Percentiles rank a stretch among this genome's conserved stretches.
phyloP scores from a whole-genome alignment of 768 basidiomycete species.

The Tulasnella sp. region DNA sequence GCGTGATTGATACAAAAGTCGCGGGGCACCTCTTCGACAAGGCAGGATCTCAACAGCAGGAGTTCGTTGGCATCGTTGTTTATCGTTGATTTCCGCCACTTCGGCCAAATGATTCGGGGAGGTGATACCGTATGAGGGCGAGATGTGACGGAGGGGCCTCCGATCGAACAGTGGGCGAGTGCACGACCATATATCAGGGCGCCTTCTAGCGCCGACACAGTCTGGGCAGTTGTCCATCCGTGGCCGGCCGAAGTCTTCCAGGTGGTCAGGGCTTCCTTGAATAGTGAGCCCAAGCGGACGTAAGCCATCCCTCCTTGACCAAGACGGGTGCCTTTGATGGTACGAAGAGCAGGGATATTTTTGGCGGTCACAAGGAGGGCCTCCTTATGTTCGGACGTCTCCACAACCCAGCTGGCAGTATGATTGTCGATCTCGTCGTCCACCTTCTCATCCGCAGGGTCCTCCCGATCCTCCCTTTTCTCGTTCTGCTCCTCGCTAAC shows the following conservation, averaged over 20 bases:
- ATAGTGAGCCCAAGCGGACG: not conserved
- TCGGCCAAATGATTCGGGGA: not conserved
- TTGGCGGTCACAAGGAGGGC: not conserved
- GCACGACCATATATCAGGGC: conserved; percentile 1
- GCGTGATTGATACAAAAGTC: not conserved
- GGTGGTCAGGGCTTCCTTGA: not conserved
- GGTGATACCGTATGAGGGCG: not conserved
- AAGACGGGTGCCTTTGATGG: not conserved
- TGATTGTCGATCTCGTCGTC: conserved; percentile 3
- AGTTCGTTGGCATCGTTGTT: not conserved
- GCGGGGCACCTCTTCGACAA: not conserved
- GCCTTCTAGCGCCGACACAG: not conserved
- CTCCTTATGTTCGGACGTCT: not conserved
- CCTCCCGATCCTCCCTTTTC: not conserved
- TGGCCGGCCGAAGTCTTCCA: not conserved
- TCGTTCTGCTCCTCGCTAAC: not conserved
- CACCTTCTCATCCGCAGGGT: not conserved
- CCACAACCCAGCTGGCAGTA: conserved; percentile 7
- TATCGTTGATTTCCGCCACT: not conserved
- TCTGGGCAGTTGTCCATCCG: not conserved
- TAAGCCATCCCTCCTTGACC: not conserved
- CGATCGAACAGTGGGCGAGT: not conserved
- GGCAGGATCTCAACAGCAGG: not conserved
- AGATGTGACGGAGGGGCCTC: not conserved
- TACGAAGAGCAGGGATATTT: conserved; percentile 1